Evolutionary conservation across 768 basidiomycete species (phyloP).

Genomic region (Favolaschia claudopus): DNA sequence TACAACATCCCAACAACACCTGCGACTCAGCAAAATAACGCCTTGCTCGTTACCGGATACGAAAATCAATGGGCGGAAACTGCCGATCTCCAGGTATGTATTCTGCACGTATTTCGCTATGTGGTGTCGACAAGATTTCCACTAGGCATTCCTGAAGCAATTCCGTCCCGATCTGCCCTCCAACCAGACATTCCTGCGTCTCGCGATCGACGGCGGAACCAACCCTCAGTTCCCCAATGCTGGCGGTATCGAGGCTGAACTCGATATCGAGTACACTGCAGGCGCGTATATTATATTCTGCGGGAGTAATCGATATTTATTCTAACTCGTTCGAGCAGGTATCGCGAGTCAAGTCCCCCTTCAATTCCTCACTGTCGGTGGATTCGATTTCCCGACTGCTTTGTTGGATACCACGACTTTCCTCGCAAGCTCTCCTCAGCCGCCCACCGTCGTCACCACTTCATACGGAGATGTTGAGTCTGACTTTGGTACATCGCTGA

Average conservation of each 20-base stretch:
- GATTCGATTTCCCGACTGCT: constrained; percentile 49
- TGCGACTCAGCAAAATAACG: constrained; percentile 26
- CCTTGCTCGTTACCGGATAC: constrained; percentile 29
- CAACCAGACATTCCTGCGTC: constrained; percentile 22
- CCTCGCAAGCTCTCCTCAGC: constrained; percentile 55
- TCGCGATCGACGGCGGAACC: constrained; percentile 22
- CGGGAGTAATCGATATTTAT: constrained; percentile 45
- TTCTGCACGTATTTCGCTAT: too few species aligned
- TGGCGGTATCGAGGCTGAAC: constrained; percentile 23
- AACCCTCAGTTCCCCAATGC: constrained; percentile 21
- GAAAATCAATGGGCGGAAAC: constrained; percentile 26
- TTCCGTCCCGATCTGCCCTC: constrained; percentile 22
- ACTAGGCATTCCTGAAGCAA: constrained; percentile 12
- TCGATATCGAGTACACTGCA: constrained; percentile 17
- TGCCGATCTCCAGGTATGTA: constrained; percentile 26
- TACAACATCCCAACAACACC: constrained; percentile 33
- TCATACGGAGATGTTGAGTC: too few species aligned
- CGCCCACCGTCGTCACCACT: constrained; percentile 56
- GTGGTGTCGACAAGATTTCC: too few species aligned
- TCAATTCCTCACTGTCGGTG: constrained; percentile 47
- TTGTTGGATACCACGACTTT: constrained; percentile 39
- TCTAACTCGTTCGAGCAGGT: constrained; percentile 54
- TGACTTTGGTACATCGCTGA: constrained; percentile 32
- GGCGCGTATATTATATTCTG: constrained; percentile 35
- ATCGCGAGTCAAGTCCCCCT: constrained; percentile 38